phyloP scores from a whole-genome alignment of 805 yeast genomes.

The Wickerhamiella slavikovae region DNA sequence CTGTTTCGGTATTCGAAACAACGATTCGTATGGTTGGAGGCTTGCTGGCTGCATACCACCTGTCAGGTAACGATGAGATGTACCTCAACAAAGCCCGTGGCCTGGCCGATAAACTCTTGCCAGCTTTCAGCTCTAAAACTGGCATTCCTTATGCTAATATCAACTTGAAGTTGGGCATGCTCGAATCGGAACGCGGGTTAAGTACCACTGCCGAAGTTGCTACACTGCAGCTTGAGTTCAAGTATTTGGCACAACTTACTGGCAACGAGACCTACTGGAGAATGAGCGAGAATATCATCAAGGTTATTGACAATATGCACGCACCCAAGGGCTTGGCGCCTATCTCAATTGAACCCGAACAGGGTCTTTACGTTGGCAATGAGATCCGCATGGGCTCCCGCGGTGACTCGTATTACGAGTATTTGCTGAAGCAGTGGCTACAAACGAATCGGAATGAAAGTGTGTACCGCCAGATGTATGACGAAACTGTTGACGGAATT shows the following conservation, averaged over 20 bases:
- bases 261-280: conserved; percentile 28
- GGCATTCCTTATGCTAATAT: conserved; percentile 26
- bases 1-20: conserved; percentile 30
- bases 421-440: conserved; percentile 27
- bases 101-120: conserved; percentile 28
- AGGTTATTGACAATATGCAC: conserved; percentile 40
- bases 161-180: conserved; percentile 4
- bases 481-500: conserved; percentile 20
- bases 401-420: conserved; percentile 49
- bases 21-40: conserved; percentile 34
- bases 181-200: neutral
- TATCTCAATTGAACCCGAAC: conserved; percentile 52
- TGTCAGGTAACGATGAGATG: conserved; percentile 19
- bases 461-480: conserved; percentile 13
- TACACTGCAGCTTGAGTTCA: conserved; percentile 30
- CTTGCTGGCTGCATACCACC: conserved; percentile 29
- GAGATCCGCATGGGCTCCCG: conserved; percentile 70
- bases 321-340: conserved; percentile 67
- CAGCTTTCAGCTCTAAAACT: conserved; percentile 40
- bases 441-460: conserved; percentile 22
- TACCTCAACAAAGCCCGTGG: conserved; percentile 24
- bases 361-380: conserved; percentile 44
- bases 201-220: conserved; percentile 27
- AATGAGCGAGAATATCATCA: conserved; percentile 47
- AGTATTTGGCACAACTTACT: conserved; percentile 31